Conservation (phyloP, 306 rosid species). For the Vigna nakashimae region DNA sequence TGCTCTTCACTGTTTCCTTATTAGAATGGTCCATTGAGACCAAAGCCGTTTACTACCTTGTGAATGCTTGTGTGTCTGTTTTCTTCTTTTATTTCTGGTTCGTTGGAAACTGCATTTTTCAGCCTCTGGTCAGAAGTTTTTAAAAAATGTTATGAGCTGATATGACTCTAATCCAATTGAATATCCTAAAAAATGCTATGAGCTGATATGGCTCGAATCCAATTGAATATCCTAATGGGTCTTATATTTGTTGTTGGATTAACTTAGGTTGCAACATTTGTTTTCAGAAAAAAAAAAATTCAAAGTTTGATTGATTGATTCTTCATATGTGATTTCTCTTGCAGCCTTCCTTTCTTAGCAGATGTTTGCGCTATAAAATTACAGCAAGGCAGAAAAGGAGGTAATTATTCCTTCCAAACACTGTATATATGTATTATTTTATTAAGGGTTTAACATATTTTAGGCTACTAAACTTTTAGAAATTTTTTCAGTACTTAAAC, state of each 20-base stretch:
- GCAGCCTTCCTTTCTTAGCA: conserved; percentile 86
- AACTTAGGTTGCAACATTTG: conserved; percentile 11
- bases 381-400: conserved; percentile 73
- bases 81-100: neutral
- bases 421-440: neutral
- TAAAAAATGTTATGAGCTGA: conserved; percentile 11
- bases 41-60: neutral
- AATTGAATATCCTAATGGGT: neutral
- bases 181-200: no score
- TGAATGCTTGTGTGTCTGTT: neutral
- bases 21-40: neutral
- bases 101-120: neutral
- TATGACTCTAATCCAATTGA: conserved; percentile 21
- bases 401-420: conserved; percentile 46
- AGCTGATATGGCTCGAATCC: conserved; percentile 26
- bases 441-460: neutral
- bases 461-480: no score
- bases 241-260: conserved; percentile 35
- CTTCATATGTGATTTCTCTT: conserved; percentile 46
- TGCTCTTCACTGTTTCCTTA: neutral
- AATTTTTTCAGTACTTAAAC: no score
- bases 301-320: neutral
- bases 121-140: conserved; percentile 15
- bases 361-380: conserved; percentile 85
- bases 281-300: conserved; percentile 3